Evolutionary conservation across 2,329 filamentous ascomycete genomes (phyloP), one percentile per base, ranked within the genome.

Genomic region (Calycina herbarum): DNA sequence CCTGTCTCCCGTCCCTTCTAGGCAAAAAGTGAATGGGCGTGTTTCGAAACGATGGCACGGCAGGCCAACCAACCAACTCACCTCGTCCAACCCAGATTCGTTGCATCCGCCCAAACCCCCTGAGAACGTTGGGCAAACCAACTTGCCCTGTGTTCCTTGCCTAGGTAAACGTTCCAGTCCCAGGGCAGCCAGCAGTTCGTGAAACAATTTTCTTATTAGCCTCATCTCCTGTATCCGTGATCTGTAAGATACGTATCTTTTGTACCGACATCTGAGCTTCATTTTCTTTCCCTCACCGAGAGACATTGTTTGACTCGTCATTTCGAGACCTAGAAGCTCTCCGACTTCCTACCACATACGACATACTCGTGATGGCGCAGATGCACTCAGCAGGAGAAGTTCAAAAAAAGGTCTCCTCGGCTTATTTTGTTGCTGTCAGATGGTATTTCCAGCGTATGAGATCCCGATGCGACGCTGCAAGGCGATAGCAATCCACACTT

Each of bases 181-280:
- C 45, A 51, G n/a, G 45, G 45, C 45, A 24, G 24, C 45, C 45
- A 51, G 24, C 48, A 54, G 48, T 54, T 54, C 48, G 48, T 54
- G 48, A 54, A 54, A 54, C 48, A 27, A 54, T 54, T 54, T 40
- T 54, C 48, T 54, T 54, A 54, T 54, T 54, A 54, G 48, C 48
- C 48, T 54, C 48, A 54, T 54, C 20, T 54, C 48, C 48, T 54
- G 20, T 54, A 24, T 51, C 20, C n/a, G 10, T 51, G 24, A 24
- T 54, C 24, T 24, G 8, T 51, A 20, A 20, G 20, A 20, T 20
- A 51, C 45, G 5, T 24, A 20, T 51, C n/a, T 51, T 51, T 51
- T 20, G 7, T 2, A 20, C 45, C 2, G 13, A 15, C 6, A 38
- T 38, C 35, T 15, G 35, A 38, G 35, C 35, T 38, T 40, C 38